These are phyloP conservation scores for Leccinum obscurum DNA, from an alignment of 768 basidiomycete genomes.

Conservation along the genomic window DNA sequence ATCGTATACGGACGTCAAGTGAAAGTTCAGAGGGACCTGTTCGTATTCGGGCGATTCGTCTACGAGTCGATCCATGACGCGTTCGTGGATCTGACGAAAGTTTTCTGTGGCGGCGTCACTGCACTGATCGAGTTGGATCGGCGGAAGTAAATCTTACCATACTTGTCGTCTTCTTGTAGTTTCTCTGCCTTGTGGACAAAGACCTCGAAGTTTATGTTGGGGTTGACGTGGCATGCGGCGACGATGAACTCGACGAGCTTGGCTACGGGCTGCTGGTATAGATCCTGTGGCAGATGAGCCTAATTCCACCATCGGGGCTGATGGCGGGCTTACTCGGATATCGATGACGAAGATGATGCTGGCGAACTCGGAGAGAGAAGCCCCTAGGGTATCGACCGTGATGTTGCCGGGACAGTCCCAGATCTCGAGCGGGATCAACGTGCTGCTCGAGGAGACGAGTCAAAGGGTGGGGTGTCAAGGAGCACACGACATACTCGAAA, in stretches of 20 bases:
- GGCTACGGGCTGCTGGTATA: slow-evolving; percentile 81
- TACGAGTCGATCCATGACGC: slow-evolving; percentile 77
- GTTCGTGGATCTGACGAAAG: slow-evolving; percentile 87
- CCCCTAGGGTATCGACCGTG: slow-evolving; percentile 74
- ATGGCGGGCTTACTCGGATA: slow-evolving; percentile 64
- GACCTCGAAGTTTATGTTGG: slow-evolving; percentile 78
- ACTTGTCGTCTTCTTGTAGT: slow-evolving; percentile 86
- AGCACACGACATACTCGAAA: slow-evolving; percentile 67
- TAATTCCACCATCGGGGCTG: not conserved
- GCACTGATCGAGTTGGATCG: not conserved
- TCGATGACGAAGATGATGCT: slow-evolving; percentile 94
- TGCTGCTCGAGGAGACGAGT: slow-evolving; percentile 45
- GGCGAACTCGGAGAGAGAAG: slow-evolving; percentile 75
- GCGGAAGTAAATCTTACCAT: slow-evolving; percentile 51
- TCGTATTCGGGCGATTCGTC: slow-evolving; percentile 78
- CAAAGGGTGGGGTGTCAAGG: not conserved
- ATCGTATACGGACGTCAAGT: slow-evolving; percentile 92
- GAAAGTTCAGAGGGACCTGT: slow-evolving; percentile 78
- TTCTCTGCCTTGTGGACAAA: slow-evolving; percentile 97
- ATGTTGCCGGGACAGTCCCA: slow-evolving; percentile 94
- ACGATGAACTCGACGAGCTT: slow-evolving; percentile 82
- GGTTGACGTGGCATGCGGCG: slow-evolving; percentile 73
- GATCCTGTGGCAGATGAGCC: slow-evolving; percentile 49
- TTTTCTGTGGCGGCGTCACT: slow-evolving; percentile 60
- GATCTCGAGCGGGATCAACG: slow-evolving; percentile 89